phyloP scores from a whole-genome alignment of 768 basidiomycete genomes.

The Lactarius pseudohatsudake region DNA sequence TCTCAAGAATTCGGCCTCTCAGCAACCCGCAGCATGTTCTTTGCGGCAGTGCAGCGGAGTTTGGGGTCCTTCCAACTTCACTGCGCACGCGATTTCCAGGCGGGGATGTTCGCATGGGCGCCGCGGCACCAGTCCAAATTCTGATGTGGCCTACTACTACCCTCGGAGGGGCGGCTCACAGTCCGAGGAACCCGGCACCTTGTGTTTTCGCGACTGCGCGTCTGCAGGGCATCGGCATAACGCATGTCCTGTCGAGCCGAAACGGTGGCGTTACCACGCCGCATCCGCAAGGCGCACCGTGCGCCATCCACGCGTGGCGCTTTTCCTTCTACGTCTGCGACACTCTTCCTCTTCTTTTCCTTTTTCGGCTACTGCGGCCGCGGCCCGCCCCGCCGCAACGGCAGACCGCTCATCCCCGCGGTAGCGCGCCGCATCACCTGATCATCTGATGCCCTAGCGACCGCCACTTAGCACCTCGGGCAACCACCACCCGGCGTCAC shows the following conservation, averaged over 20 bases:
- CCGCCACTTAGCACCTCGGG: conserved; percentile 20
- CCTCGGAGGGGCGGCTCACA: conserved; percentile 26
- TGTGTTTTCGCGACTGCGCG: conserved; percentile 27
- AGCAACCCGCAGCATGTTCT: conserved; percentile 14
- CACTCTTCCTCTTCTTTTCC: conserved; percentile 19
- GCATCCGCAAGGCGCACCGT: conserved; percentile 28
- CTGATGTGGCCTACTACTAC: conserved; percentile 18
- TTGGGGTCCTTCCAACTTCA: conserved; percentile 23
- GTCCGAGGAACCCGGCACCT: conserved; percentile 27
- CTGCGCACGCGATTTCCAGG: conserved; percentile 22
- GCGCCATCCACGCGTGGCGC: conserved; percentile 28
- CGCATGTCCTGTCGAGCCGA: conserved; percentile 26
- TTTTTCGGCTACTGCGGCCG: conserved; percentile 22
- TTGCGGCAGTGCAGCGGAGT: conserved; percentile 26
- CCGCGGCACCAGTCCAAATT: conserved; percentile 26
- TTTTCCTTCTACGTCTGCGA: conserved; percentile 15
- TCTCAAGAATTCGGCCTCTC: conserved; percentile 8
- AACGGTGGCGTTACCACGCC: conserved; percentile 26
- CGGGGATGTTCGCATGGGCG: conserved; percentile 26
- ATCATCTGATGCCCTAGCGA: conserved; percentile 23
- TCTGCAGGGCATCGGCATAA: conserved; percentile 23
- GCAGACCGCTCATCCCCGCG: conserved; percentile 15
- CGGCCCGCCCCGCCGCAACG: conserved; percentile 23
- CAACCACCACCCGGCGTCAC: conserved; percentile 17
- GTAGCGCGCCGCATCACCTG: conserved; percentile 21